phyloP scores from a whole-genome alignment of 2,329 filamentous ascomycete species.

The Trichoderma koningii region DNA sequence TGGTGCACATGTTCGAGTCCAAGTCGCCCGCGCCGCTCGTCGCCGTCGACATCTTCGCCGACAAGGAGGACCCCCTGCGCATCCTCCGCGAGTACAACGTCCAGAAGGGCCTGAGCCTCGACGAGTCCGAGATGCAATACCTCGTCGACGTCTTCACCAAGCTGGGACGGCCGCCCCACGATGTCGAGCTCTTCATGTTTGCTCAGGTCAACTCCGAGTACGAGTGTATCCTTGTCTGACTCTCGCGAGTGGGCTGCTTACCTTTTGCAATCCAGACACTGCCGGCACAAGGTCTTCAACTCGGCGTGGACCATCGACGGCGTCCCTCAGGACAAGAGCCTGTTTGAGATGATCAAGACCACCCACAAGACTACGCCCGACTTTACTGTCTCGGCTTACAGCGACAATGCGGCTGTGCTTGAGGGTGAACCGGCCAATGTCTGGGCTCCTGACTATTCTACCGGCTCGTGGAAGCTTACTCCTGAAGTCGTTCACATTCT shows the following conservation, averaged over 20 bases:
- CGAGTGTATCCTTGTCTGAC: slow-evolving; percentile 20
- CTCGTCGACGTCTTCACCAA: slow-evolving; percentile 64
- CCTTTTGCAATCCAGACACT: slow-evolving; percentile 56
- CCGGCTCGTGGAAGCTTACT: slow-evolving; percentile 82
- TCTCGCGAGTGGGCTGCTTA: slow-evolving; percentile 20
- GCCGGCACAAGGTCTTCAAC: slow-evolving; percentile 86
- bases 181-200: slow-evolving; percentile 99
- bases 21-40: slow-evolving; percentile 63
- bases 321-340: slow-evolving; percentile 71
- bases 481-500: slow-evolving; percentile 87
- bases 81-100: slow-evolving; percentile 82
- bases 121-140: slow-evolving; percentile 88
- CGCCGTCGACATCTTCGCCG: slow-evolving; percentile 72
- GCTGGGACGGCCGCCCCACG: slow-evolving; percentile 67
- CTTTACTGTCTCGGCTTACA: slow-evolving; percentile 92
- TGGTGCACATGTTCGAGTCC: slow-evolving; percentile 78
- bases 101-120: slow-evolving; percentile 80
- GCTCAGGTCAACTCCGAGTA: slow-evolving; percentile 95
- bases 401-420: slow-evolving; percentile 93
- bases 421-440: slow-evolving; percentile 49
- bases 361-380: slow-evolving; percentile 82
- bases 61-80: slow-evolving; percentile 65
- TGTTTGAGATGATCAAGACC: slow-evolving; percentile 96
- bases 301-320: slow-evolving; percentile 95
- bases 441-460: slow-evolving; percentile 86